Evolutionary conservation across 2,329 filamentous ascomycete species (phyloP), one percentile per base, ranked within the genome.

Genomic region (Remersonia thermophila): DNA sequence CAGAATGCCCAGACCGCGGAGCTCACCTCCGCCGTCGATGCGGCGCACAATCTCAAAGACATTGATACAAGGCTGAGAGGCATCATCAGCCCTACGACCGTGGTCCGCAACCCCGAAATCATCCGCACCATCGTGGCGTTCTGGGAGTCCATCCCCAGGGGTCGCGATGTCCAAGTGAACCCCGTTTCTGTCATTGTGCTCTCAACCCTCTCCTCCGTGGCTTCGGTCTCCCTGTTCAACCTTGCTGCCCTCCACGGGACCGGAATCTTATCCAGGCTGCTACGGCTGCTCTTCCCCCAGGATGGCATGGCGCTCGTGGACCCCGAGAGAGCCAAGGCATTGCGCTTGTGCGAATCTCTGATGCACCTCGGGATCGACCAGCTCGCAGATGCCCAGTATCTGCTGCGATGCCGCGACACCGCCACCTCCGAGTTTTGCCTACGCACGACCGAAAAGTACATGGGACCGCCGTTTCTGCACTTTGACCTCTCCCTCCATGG

Each of bases 401-500:
- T 98, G 20, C 56, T 79, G 27, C 64, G 67, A 10, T 66, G 62
- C 18, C 58, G 68, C 7, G 67, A 70, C 2, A 48, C 66, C 6
- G 60, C 62, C 32, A 67, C 72, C 1, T 69, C 83, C 10, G 72
- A 80, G 33, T 91, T 93, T 51, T 73, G 68, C 44, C 64, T 93
- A 14, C 70, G 77, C 35, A 80, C 83, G 54, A 73, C 93, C 46
- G 76, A 77, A 44, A 69, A 69, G 33, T 85, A 89, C 40, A 77
- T 80, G 45, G 73, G 77, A 11, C 85, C 91, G 5, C 75, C 87
- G 0, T 87, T 83, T 55, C 81, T 98, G 47, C 86, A 96, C 49
- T 96, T 98, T 57, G 91, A 98, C 55, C 67, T 98, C 15, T 91
- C 86, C 1, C 63, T 85, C 12, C 71, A 86, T 55, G 93, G 93